Evolutionary conservation across 176 grass and related monocot species (phyloP), one percentile per base, ranked within the genome.

Genomic region (Bonia amplexicaulis): DNA sequence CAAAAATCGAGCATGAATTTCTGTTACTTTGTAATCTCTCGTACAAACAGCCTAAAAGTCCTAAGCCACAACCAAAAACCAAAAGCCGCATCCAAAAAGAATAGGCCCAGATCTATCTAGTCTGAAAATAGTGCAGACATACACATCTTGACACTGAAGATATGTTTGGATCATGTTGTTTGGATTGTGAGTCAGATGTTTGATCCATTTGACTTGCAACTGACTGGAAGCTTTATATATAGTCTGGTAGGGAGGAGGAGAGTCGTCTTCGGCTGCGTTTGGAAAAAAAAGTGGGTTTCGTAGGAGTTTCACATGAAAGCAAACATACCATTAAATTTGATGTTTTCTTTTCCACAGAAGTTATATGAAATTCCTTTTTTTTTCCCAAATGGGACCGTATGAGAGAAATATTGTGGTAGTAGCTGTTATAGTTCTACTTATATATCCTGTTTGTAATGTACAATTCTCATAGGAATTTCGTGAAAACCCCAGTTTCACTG

Each of bases 81-180:
- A n/a, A n/a, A n/a, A n/a, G n/a, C n/a, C n/a, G n/a, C n/a, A n/a
- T n/a, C n/a, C n/a, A n/a, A n/a, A n/a, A n/a, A n/a, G n/a, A n/a
- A n/a, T n/a, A n/a, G n/a, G n/a, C n/a, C n/a, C n/a, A n/a, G n/a
- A n/a, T 82, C 23, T 82, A 17, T 52, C 12, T 57, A 51, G 22
- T 55, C n/a, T 25, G 20, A 1, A 70, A 45, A 59, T 20, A 70
- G 7, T n/a, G 17, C 53, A 37, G 19, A 60, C 54, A 72, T 1
- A 22, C 17, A 3, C 69, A 37, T 73, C 69, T 40, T 83, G 37
- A 61, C 40, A 1, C 11, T 61, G 17, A 62, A 61, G 53, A 72
- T 82, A 42, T 61, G 80, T 47, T 82, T 72, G 9, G 53, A 61
- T 61, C 68, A 35, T 72, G 80, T 47, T 42, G 37, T 19, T 44